Conservation (phyloP, 345 rosid species). For the Citrus cavaleriei region DNA sequence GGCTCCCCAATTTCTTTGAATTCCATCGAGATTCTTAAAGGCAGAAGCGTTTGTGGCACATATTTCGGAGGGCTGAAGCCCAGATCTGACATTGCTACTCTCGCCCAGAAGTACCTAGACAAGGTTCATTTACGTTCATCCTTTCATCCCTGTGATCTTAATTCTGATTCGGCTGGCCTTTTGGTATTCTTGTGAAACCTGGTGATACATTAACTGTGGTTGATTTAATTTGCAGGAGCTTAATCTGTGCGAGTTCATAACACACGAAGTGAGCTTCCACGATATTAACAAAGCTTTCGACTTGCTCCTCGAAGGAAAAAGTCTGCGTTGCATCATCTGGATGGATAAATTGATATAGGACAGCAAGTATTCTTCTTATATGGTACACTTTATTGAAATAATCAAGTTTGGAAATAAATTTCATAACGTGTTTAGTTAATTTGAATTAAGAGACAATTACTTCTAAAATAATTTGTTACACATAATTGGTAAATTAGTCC, state of each 20-base stretch:
- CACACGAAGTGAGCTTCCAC: conserved; percentile 43
- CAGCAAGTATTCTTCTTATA: no score
- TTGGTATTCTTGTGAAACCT: background rate
- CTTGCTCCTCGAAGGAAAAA: conserved; percentile 35
- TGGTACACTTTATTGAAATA: no score
- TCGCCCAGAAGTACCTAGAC: conserved; percentile 32
- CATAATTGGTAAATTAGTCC: no score
- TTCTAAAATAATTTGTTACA: no score
- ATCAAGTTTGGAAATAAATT: no score
- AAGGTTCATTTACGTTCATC: conserved; percentile 20
- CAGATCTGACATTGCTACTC: conserved; percentile 44
- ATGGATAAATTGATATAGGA: conserved; percentile 29
- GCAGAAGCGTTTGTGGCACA: conserved; percentile 44
- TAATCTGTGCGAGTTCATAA: conserved; percentile 36
- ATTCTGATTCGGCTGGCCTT: background rate
- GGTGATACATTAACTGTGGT: background rate
- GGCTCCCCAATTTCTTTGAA: conserved; percentile 28
- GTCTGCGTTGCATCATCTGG: conserved; percentile 58
- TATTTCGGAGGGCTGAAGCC: conserved; percentile 61
- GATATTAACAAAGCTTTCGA: conserved; percentile 66
- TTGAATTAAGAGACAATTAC: no score
- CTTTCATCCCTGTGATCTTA: background rate
- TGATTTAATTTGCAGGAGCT: conserved; percentile 35
- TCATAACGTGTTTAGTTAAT: no score
- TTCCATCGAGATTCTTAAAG: conserved; percentile 33